Percentiles rank a stretch among this genome's conserved stretches.
Evolutionary conservation across 164 flowering plant genomes (phyloP).

Genomic region (Berberis vulgaris): DNA sequence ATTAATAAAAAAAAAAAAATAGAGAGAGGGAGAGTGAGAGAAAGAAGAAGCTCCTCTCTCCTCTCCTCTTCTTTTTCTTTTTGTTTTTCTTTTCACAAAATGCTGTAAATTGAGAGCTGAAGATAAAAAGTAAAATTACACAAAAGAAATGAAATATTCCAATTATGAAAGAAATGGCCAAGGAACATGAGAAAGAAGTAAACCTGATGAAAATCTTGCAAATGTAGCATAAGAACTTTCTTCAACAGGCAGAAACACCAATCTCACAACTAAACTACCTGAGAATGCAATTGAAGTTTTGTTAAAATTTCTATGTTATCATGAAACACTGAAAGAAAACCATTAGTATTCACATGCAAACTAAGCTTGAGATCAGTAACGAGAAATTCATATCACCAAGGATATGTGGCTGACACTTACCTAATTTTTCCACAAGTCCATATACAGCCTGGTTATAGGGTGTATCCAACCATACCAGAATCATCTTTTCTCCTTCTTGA

Average conservation of each 20-base stretch:
- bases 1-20: no score
- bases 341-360: not conserved
- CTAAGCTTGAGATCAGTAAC: not conserved
- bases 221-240: constrained; percentile 92
- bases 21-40: no score
- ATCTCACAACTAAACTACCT: constrained; percentile 95
- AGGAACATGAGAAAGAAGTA: constrained; percentile 15
- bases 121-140: not conserved
- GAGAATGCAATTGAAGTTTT: constrained; percentile 13
- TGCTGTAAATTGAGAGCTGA: not conserved
- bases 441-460: constrained; percentile 94
- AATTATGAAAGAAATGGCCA: not conserved
- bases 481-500: constrained; percentile 95
- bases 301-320: not conserved
- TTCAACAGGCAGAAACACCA: constrained; percentile 95
- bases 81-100: no score
- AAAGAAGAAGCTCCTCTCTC: no score
- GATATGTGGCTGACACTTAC: constrained; percentile 20
- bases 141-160: not conserved
- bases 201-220: constrained; percentile 96
- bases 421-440: constrained; percentile 94
- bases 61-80: no score
- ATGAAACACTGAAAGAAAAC: not conserved
- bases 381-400: not conserved
- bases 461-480: constrained; percentile 87